Base-by-base conservation (phyloP, 768 basidiomycete genomes). In the Termitomyces sp. region DNA sequence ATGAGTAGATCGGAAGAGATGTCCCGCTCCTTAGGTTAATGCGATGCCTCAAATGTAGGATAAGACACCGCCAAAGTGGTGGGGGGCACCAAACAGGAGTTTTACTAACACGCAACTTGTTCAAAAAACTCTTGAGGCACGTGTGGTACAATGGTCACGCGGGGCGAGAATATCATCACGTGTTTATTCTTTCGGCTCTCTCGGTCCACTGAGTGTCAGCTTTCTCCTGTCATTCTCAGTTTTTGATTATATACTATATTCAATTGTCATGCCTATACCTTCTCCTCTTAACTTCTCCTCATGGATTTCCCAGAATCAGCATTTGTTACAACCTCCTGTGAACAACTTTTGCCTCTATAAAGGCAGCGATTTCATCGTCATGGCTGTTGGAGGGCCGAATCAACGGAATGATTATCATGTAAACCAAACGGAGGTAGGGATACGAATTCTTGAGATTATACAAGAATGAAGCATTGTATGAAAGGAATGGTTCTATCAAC, bases 401-500 rank as follows among this genome's bases (percentile, higher is more conserved):
- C 86, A 92, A 68, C 77, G 96, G 40, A 90, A 90, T 54, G 95
- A 97, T 72, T 98, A 94, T 67, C 96, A 98, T 71, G 74, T 97
- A 44, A 98, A 98, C 69, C 86, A 97, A 73, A 98, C 95, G 1
- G 94, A 97, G 80, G 90, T 88, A 49, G 46, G 46, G 76, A 61
- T 43, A 40, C 12, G 50, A 51, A 16, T 36, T 14, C 9, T 20
- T 38, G 35, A 36, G 8, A 51, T 18, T 38, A 26, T 10, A 33
- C 35, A 51, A 51, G 16, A 26, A 26, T 38, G 35, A 51, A 33
- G 18, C 14, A 9, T 18, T 97, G 92, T 68, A 95, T 98, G 74
- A 97, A 46, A 93, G 89, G 96, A 98, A 73, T 98, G 94, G 95
- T 98, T 98, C 72, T 98, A 94, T 72, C 96, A 99, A 69, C 80